Evolutionary conservation across 257 asterid species (phyloP).

Genomic region (Gynochthodes officinalis): DNA sequence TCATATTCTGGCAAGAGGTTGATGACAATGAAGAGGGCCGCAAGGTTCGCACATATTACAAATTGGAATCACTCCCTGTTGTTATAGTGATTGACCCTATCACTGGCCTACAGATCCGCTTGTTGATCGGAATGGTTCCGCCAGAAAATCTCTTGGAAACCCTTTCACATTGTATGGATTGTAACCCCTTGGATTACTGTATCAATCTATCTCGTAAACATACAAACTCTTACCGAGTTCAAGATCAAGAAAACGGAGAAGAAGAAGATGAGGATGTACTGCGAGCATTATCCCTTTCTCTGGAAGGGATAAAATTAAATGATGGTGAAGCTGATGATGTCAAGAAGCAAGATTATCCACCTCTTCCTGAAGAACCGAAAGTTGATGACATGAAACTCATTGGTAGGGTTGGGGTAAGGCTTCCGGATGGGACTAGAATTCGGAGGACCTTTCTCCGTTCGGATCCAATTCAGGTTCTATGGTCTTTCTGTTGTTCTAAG

Average conservation of each 20-base stretch:
- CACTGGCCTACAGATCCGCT: conserved; percentile 85
- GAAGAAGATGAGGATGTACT: not conserved
- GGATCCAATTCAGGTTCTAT: conserved; percentile 78
- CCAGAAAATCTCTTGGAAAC: conserved; percentile 85
- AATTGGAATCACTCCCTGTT: conserved; percentile 66
- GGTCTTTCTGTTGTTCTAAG: conserved; percentile 76
- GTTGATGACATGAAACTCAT: conserved; percentile 54
- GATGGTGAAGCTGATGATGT: conserved; percentile 27
- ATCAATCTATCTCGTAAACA: conserved; percentile 67
- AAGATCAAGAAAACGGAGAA: not conserved
- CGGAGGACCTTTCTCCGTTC: conserved; percentile 77
- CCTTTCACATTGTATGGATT: conserved; percentile 72
- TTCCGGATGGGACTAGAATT: conserved; percentile 89
- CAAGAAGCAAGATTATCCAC: conserved; percentile 56
- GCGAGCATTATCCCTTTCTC: too few species aligned
- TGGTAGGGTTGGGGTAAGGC: conserved; percentile 85
- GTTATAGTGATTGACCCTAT: conserved; percentile 85
- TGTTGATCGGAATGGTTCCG: conserved; percentile 83
- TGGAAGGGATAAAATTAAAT: too few species aligned
- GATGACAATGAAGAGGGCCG: conserved; percentile 86
- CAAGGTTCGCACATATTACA: conserved; percentile 83
- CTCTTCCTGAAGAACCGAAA: conserved; percentile 87
- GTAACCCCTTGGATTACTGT: conserved; percentile 78
- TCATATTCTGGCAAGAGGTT: conserved; percentile 87
- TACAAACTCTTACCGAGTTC: conserved; percentile 17